Conservation (phyloP, 1,284 basidiomycete genomes). For the Leccinum variabile region DNA sequence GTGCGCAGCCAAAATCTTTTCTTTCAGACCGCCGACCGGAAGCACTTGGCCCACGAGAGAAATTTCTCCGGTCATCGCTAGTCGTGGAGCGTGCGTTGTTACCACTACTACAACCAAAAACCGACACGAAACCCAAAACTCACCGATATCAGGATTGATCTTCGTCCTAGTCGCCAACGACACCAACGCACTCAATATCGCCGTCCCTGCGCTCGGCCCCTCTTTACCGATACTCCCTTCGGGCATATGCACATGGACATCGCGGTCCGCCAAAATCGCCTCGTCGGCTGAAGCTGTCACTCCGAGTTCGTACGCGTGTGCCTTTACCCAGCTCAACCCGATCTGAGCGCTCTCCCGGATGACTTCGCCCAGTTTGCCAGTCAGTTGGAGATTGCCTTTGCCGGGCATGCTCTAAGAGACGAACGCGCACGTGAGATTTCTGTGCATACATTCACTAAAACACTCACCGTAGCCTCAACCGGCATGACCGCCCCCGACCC, state of each 20-base stretch:
- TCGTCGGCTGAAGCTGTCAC: slow-evolving; percentile 74
- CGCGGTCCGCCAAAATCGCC: slow-evolving; percentile 80
- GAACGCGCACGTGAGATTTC: not conserved
- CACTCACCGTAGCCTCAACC: slow-evolving; percentile 84
- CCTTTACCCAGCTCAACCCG: slow-evolving; percentile 90
- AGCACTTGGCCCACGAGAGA: slow-evolving; percentile 90
- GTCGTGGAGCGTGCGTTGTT: not conserved
- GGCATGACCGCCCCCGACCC: slow-evolving; percentile 97
- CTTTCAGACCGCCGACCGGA: slow-evolving; percentile 91
- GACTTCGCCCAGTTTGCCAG: slow-evolving; percentile 97
- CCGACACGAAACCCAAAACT: slow-evolving; percentile 26
- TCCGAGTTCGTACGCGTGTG: slow-evolving; percentile 85
- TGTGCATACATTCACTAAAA: not conserved
- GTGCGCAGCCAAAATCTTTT: slow-evolving; percentile 94
- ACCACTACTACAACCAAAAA: not conserved
- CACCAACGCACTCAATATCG: slow-evolving; percentile 85
- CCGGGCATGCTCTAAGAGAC: slow-evolving; percentile 80
- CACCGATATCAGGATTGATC: slow-evolving; percentile 86
- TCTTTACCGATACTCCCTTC: slow-evolving; percentile 75
- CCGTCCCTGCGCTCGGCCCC: slow-evolving; percentile 84
- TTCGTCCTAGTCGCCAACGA: slow-evolving; percentile 75
- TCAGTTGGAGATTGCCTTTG: slow-evolving; percentile 86
- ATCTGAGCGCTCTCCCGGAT: slow-evolving; percentile 97
- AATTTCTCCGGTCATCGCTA: slow-evolving; percentile 96
- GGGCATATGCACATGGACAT: slow-evolving; percentile 94